Base-by-base conservation (phyloP, 2,329 filamentous ascomycete genomes). In the Esteya vermicola region DNA sequence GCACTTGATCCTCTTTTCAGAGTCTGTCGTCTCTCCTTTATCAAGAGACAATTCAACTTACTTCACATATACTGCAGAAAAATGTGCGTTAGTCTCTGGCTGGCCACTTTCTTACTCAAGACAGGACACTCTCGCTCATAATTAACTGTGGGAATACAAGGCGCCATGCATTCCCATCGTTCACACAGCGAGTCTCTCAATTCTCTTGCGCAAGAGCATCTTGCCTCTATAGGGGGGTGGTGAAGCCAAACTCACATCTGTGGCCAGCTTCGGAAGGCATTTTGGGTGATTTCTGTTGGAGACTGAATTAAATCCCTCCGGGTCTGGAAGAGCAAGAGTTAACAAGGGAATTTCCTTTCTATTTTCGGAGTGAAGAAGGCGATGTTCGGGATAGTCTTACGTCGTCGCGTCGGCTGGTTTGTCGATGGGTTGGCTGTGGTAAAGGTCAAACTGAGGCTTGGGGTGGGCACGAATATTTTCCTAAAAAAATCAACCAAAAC, bases 261-360 rank as follows among this genome's bases (percentile, higher is more conserved):
- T 88, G 81, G 69, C 82, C 82, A 63, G 80, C 72, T 77, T 85
- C 81, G 62, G 82, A 80, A 81, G 81, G 76, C 83, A 91, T 91
- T 66, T 75, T 86, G 79, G 38, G 36, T 40, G 42, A 38, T 45
- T 34, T 22, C 68, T 40, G 30, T 44, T 38, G 39, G 43, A 36
- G 41, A 44, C 41, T 36, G 19, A 42, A 35, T 33, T 35, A 28
- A 38, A 38, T 43, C 34, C 37, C 34, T 41, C 38, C 42, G 20
- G 38, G 33, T 20, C 36, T 40, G 22, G 53, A 58, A 57, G 55
- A 55, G 3, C 27, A 10, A 34, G 31, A 18, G 32, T 35, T 19
- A 40, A 34, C 16, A 33, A 33, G 21, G 16, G 3, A 5, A 21
- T 21, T 7, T 20, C 27, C 20, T 12, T 28, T 21, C 10, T 20